These are phyloP conservation scores for Penicillium ucsense DNA, from an alignment of 495 filamentous ascomycete species.

Conservation along the genomic window DNA sequence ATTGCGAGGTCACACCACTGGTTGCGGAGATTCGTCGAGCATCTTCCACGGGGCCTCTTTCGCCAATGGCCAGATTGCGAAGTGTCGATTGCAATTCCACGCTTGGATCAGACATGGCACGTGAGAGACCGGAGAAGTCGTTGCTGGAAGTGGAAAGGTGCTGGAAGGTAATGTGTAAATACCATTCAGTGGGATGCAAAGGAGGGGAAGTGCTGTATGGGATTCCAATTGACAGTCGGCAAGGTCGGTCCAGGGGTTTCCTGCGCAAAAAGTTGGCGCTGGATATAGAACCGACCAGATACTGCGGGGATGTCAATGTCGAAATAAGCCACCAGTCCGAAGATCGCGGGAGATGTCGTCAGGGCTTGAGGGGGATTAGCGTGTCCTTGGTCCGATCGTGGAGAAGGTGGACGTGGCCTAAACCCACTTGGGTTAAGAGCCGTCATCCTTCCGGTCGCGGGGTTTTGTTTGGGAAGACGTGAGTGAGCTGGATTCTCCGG, in stretches of 20 bases:
- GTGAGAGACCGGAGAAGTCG: background rate
- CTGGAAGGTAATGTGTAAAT: background rate
- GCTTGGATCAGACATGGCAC: conserved; percentile 18
- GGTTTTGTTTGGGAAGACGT: background rate
- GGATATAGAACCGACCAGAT: too few relatives aligned
- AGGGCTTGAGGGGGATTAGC: conserved; percentile 5
- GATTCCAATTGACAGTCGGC: too few relatives aligned
- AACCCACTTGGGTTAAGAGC: conserved; percentile 5
- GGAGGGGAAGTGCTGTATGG: background rate
- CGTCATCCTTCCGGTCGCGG: background rate
- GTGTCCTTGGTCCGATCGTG: conserved; percentile 19
- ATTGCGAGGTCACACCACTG: conserved; percentile 1
- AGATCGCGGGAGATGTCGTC: conserved; percentile 16
- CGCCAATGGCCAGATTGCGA: conserved; percentile 34
- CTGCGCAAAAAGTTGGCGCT: background rate
- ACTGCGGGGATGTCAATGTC: background rate
- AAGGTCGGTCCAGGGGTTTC: background rate
- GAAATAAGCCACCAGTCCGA: background rate
- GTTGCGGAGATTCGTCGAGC: conserved; percentile 14
- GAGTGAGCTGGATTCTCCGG: too few relatives aligned
- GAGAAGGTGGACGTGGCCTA: conserved; percentile 14
- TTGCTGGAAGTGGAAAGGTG: background rate
- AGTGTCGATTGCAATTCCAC: conserved; percentile 37
- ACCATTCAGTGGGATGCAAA: background rate
- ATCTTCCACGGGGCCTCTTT: conserved; percentile 26